Evolutionary conservation across 805 yeast genomes (phyloP).

Genomic region (Metschnikowia gruessii): DNA sequence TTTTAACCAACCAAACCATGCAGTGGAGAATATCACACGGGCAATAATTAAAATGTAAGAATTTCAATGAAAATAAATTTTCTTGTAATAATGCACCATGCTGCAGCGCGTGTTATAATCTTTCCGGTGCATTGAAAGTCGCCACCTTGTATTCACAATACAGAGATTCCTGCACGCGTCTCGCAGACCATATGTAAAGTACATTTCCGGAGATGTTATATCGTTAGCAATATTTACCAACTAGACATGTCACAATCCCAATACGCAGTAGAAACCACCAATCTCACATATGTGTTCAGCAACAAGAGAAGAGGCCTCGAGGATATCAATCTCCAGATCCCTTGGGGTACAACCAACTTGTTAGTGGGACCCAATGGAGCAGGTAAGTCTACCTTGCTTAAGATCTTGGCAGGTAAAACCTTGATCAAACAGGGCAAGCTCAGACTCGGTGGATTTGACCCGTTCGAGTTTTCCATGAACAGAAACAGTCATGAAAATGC

Average conservation of each 20-base stretch:
- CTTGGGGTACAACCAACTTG: slow-evolving; percentile 71
- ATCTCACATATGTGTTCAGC: slow-evolving; percentile 67
- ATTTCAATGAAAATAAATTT: no score
- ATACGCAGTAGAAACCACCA: slow-evolving; percentile 57
- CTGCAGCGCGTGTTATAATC: no score
- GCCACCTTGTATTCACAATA: not conserved
- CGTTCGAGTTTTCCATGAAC: slow-evolving; percentile 63
- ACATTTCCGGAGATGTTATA: not conserved
- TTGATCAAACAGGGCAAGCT: slow-evolving; percentile 72
- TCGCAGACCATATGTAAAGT: not conserved
- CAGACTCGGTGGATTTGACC: slow-evolving; percentile 78
- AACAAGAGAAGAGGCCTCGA: slow-evolving; percentile 60
- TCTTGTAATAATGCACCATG: no score
- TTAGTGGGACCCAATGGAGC: slow-evolving; percentile 96
- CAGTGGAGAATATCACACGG: no score
- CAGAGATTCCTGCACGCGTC: not conserved
- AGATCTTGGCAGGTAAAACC: slow-evolving; percentile 87
- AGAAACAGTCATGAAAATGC: slow-evolving; percentile 42
- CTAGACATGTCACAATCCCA: slow-evolving; percentile 13
- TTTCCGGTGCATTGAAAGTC: no score
- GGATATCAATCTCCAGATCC: slow-evolving; percentile 57
- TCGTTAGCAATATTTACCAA: not conserved
- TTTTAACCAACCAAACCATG: no score
- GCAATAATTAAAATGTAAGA: no score
- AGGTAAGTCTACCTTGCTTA: slow-evolving; percentile 87